Evolutionary conservation across 345 rosid species (phyloP).

Genomic region (Moringa oleifera): DNA sequence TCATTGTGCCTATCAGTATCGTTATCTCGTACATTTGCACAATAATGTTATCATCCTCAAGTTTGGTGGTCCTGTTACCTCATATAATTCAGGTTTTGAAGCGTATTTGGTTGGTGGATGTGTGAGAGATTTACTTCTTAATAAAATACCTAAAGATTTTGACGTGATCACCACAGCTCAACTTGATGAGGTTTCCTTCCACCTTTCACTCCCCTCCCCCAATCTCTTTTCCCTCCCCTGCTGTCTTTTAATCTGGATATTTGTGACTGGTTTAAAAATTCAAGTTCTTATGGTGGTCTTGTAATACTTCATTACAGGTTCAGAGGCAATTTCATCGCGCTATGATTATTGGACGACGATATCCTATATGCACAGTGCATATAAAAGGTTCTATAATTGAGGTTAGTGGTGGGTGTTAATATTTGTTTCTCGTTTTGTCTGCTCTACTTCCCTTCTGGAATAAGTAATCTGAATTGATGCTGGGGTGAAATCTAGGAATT

Average conservation of each 20-base stretch:
- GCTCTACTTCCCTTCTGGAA: neutral
- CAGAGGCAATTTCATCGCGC: conserved; percentile 41
- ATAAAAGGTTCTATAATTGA: conserved; percentile 56
- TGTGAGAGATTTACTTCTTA: conserved; percentile 79
- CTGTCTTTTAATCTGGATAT: neutral
- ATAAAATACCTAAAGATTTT: conserved; percentile 80
- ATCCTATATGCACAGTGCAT: conserved; percentile 77
- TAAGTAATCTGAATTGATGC: conserved; percentile 2
- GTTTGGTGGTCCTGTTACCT: too few species aligned
- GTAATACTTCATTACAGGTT: conserved; percentile 37
- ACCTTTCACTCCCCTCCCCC: neutral
- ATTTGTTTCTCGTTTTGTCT: neutral
- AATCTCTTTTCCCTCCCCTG: neutral
- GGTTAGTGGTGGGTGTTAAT: conserved; percentile 32
- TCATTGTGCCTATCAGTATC: too few species aligned
- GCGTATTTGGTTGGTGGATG: conserved; percentile 96
- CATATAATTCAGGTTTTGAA: conserved; percentile 48
- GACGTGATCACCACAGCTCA: conserved; percentile 90
- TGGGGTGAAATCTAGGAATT: too few species aligned
- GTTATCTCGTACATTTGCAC: too few species aligned
- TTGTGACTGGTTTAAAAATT: neutral
- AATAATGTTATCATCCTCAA: too few species aligned
- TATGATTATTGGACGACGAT: conserved; percentile 62
- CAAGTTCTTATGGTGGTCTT: conserved; percentile 11
- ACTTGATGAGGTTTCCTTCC: conserved; percentile 53